Evolutionary conservation across 768 basidiomycete species (phyloP), one percentile per base, ranked within the genome.

Genomic region (Leccinum barrowsii): DNA sequence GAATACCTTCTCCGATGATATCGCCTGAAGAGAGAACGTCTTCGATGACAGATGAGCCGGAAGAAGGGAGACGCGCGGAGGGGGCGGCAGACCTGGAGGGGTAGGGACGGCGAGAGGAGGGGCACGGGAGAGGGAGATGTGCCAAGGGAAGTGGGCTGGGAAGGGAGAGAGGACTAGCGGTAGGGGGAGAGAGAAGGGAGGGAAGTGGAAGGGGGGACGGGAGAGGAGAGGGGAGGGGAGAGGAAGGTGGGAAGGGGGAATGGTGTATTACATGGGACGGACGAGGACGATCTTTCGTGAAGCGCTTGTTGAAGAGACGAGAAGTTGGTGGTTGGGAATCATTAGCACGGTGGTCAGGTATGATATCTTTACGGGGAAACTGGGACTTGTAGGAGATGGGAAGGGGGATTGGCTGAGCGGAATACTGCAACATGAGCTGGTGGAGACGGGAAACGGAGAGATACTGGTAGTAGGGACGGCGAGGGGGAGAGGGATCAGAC

Each of bases 21-120:
- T 94, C 92, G 13, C 90, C 90, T 1, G 84, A 84, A 30, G 74
- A 75, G 54, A 94, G 80, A 57, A 92, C 83, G 68, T 90, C 71
- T 40, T 75, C 67, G 60, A 68, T 58, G 48, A 58, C 58, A 17
- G 74, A 75, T n/a, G 77, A 72, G 37, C 68, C 57, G 1, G 70
- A 67, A 7, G 46, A 70, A 47, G 49, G 55, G 52, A 49, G 65
- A 56, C 50, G 59, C 5, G 55, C 55, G 15, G 65, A 76, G 42
- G 42, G 42, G 60, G 51, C 66, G 66, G 54, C 75, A 59, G 63
- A 76, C 70, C 15, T 75, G 73, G 65, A 77, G 67, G 68, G 66
- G 69, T 57, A 75, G 58, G 61, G 75, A 73, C 56, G 70, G 55
- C 62, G 74, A 59, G 68, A 78, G 52, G 66, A 67, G 64, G 63